Evolutionary conservation across 768 basidiomycete species (phyloP), one percentile per base, ranked within the genome.

Genomic region (Russula olivacea): DNA sequence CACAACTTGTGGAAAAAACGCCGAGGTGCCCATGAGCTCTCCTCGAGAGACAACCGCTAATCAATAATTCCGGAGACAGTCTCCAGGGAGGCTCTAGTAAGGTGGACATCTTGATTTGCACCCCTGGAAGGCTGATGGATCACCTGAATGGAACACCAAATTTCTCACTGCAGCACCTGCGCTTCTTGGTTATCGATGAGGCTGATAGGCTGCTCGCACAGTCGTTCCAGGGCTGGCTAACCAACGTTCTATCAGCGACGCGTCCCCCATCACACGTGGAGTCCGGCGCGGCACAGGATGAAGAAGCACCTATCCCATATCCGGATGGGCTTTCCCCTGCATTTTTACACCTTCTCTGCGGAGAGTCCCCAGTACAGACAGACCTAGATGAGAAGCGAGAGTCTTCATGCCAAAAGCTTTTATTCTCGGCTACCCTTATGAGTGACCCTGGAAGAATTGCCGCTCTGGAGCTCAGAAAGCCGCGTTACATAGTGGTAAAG

Each of bases 141-240:
- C 97, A 98, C 73, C 75, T 99, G 41, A 84, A 84, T 55, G 86
- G 85, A 28, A 98, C 97, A 0, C 85, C 83, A 0, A 93, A 93
- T 66, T 97, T 98, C 72, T 88, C 92, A 1, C 75, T 98, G 34
- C 94, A 97, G 69, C 94, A 98, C 73, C 80, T 99, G 8, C 87
- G 95, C n/a, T 98, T 93, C 74, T 77, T 98, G 63, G 96, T 98
- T 32, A 92, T 99, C 60, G 97, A 99, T 73, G 97, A 99, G 76
- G 97, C 97, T 0, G 97, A 99, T 71, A 84, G 94, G n/a, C 80
- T 99, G 0, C 80, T 99, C 10, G 88, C 90, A 11, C 94, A 98
- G 72, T 93, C 92, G 1, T 98, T 97, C 76, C 94, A 98, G 74
- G 91, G 93, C 71, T 99, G 95, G 96, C 77, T 98, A 3, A 81